Conservation (phyloP, 2,329 filamentous ascomycete genomes). For the Ophiostoma sp. region DNA sequence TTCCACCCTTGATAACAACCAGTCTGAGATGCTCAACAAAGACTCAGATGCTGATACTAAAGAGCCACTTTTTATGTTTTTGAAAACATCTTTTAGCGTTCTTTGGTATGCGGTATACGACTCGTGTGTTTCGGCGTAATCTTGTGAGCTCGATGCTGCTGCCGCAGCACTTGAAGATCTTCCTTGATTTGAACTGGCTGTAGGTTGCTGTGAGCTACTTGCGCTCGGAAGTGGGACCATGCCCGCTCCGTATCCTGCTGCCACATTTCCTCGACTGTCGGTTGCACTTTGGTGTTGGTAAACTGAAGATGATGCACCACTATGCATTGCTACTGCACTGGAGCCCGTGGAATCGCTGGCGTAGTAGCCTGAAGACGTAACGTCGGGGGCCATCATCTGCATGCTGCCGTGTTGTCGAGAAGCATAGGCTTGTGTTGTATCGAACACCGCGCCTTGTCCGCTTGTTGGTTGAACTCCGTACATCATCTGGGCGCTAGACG, state of each 20-base stretch:
- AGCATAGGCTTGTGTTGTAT: slow-evolving; percentile 72
- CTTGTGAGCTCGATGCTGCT: not conserved
- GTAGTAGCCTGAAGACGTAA: slow-evolving; percentile 76
- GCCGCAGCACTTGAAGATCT: not conserved
- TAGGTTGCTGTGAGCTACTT: slow-evolving; percentile 37
- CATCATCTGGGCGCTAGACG: slow-evolving; percentile 68
- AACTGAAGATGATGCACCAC: slow-evolving; percentile 57
- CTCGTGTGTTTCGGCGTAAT: slow-evolving; percentile 49
- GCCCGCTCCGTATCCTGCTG: slow-evolving; percentile 51
- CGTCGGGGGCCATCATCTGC: slow-evolving; percentile 67
- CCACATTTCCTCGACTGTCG: slow-evolving; percentile 56
- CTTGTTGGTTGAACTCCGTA: slow-evolving; percentile 72
- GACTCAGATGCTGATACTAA: slow-evolving; percentile 54
- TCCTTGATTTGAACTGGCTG: not conserved
- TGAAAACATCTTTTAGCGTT: slow-evolving; percentile 67
- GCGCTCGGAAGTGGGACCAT: slow-evolving; percentile 44
- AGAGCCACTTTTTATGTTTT: slow-evolving; percentile 60
- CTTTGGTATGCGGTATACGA: slow-evolving; percentile 67
- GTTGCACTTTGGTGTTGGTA: slow-evolving; percentile 66
- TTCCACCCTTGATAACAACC: slow-evolving; percentile 56
- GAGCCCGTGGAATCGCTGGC: slow-evolving; percentile 63
- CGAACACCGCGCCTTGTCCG: slow-evolving; percentile 65
- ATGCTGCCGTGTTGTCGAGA: slow-evolving; percentile 74
- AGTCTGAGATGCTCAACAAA: slow-evolving; percentile 54
- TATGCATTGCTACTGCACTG: slow-evolving; percentile 54